Evolutionary conservation across 2,329 filamentous ascomycete genomes (phyloP), one percentile per base, ranked within the genome.

Genomic region (Stagonosporopsis rhizophila): DNA sequence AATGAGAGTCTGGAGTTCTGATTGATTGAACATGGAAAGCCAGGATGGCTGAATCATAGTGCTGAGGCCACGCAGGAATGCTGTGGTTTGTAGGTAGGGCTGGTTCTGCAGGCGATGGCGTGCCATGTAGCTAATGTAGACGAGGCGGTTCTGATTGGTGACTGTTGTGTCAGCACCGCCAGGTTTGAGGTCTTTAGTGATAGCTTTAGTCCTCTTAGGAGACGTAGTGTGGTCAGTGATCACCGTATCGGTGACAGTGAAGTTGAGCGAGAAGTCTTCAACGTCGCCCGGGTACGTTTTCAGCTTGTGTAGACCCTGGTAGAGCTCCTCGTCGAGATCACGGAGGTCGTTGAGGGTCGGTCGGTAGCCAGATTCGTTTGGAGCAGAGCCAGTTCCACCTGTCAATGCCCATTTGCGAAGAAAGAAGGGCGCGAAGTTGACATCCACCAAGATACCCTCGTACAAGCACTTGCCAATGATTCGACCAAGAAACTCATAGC

Each of bases 11-110:
- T 98, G 95, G 4, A 99, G 84, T 75, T 99, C 95, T 3, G 87
- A 87, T 74, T 97, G 94, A 75, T 99, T 99, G 81, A 99, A 99
- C 95, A 99, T 98, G 68, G 89, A 92, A 4, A 99, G 84, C 95
- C 95, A 99, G 3, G 87, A 86, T 0, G 94, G 93, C 56, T 93
- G 89, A 62, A 99, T 95, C 71, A 99, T 96, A 62, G 88, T 83
- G 20, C 90, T 87, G 1, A 99, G 85, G 0, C 95, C 95, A 52
- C 87, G 87, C 7, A 99, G 83, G 74, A 99, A 99, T 1, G 92
- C 92, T 20, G 87, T 84, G 0, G 93, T 97, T 71, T 97, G 92
- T n/a, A 82, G 79, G 45, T 85, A 84, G 1, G 91, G 90, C 71
- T 98, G 95, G 1, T 85, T 82, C 52, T 92, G 87, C 0, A 99